Evolutionary conservation across 2,329 filamentous ascomycete species (phyloP).

Genomic region (Lasiodiplodia sp.): DNA sequence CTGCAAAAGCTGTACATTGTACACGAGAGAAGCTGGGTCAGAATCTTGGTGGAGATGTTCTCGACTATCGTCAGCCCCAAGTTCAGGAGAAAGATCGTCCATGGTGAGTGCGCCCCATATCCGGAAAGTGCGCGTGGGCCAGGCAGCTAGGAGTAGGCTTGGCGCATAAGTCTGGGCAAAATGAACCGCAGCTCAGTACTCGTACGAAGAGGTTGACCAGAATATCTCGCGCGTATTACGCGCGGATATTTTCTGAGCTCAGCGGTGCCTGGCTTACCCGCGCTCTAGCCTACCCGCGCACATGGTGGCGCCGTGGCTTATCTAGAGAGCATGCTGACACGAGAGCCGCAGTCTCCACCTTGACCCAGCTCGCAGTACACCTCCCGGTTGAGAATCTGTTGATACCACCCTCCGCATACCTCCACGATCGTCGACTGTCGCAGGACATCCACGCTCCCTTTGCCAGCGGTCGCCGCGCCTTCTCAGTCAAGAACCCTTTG

Average conservation of each 20-base stretch:
- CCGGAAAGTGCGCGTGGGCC: neutral
- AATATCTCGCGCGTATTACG: neutral
- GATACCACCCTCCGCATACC: constrained; percentile 62
- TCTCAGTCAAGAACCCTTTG: constrained; percentile 56
- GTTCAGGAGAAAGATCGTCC: constrained; percentile 64
- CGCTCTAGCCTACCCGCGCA: neutral
- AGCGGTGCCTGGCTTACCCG: constrained; percentile 21
- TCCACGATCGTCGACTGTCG: constrained; percentile 60
- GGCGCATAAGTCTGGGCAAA: neutral
- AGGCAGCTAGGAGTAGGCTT: neutral
- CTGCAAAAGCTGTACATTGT: constrained; percentile 65
- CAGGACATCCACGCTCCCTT: constrained; percentile 57
- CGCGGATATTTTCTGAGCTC: constrained; percentile 13
- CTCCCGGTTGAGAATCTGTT: constrained; percentile 61
- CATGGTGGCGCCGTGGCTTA: neutral
- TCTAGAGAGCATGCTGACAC: constrained; percentile 2
- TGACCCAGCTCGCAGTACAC: constrained; percentile 58
- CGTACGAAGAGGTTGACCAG: neutral
- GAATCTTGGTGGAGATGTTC: constrained; percentile 63
- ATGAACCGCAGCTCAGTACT: constrained; percentile 5
- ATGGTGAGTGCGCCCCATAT: constrained; percentile 47
- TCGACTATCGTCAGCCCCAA: constrained; percentile 65
- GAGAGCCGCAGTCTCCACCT: constrained; percentile 54
- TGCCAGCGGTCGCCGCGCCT: constrained; percentile 55
- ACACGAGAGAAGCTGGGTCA: constrained; percentile 64